Evolutionary conservation across 1,284 basidiomycete species (phyloP).

Genomic region (Vanrija humicola): DNA sequence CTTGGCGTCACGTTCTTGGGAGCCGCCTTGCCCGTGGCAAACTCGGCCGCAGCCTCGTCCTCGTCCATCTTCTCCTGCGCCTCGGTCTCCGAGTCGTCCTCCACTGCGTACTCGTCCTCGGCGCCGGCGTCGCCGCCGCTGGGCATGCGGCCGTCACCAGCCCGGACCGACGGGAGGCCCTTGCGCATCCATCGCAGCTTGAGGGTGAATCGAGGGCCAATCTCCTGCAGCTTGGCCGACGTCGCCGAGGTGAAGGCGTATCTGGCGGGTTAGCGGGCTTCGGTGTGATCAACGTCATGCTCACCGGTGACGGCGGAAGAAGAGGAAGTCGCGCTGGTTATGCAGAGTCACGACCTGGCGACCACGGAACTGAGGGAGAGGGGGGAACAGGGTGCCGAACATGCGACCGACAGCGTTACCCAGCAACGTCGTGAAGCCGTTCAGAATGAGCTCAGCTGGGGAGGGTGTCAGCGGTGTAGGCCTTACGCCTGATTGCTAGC

Average conservation of each 20-base stretch:
- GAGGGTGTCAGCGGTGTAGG: background rate
- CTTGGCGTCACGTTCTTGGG: slow-evolving; percentile 17
- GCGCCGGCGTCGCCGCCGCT: slow-evolving; percentile 58
- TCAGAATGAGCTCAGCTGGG: slow-evolving; percentile 81
- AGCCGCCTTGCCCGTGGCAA: slow-evolving; percentile 17
- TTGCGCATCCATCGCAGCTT: slow-evolving; percentile 87
- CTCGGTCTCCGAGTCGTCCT: slow-evolving; percentile 28
- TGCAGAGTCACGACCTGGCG: slow-evolving; percentile 96
- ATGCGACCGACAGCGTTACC: slow-evolving; percentile 89
- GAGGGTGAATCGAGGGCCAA: slow-evolving; percentile 94
- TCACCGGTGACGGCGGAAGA: slow-evolving; percentile 89
- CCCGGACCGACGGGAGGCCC: slow-evolving; percentile 71
- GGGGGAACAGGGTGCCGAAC: slow-evolving; percentile 93
- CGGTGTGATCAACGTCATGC: slow-evolving; percentile 27
- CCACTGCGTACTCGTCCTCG: slow-evolving; percentile 35
- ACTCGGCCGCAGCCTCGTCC: slow-evolving; percentile 42
- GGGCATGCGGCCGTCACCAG: slow-evolving; percentile 45
- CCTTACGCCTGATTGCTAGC: slow-evolving; percentile 14
- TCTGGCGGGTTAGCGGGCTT: slow-evolving; percentile 50
- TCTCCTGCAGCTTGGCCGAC: slow-evolving; percentile 93
- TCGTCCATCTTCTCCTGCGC: slow-evolving; percentile 41
- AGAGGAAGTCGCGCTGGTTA: slow-evolving; percentile 96
- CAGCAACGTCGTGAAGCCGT: slow-evolving; percentile 89
- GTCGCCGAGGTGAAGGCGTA: slow-evolving; percentile 89
- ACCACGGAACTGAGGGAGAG: slow-evolving; percentile 91